Evolutionary conservation across 2,329 filamentous ascomycete genomes (phyloP), one percentile per base, ranked within the genome.

Genomic region (Xylariaceae sp.): DNA sequence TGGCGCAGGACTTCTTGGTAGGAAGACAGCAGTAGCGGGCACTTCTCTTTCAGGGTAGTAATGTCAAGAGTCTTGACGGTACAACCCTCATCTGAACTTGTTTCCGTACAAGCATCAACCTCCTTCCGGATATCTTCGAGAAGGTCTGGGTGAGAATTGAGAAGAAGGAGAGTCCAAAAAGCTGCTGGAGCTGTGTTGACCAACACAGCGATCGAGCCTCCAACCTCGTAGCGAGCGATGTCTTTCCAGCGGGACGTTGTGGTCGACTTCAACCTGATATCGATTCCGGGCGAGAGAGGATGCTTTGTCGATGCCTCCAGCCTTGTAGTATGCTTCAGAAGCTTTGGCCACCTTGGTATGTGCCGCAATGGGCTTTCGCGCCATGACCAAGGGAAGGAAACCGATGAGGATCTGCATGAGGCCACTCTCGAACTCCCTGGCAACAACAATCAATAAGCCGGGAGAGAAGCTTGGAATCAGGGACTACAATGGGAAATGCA

Each of bases 1-100:
- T 58, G 56, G 3, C 70, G 64, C 8, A 72, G 57, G 2, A 61
- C 61, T 45, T 73, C 69, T 37, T 71, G 61, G 31, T 66, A 63
- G 3, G 61, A 59, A 6, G 68, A 68, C 3, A 63, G 43, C 3
- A 73, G 45, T 1, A 67, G 55, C 2, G 65, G 63, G 44, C 66
- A 71, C 2, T 40, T 50, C 2, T 54, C 46, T 34, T 64, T 66
- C 9, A 69, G 45, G 6, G 38, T 48, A 9, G 55, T 58, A 3
- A 70, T 55, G 38, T 57, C 50, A 16, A 55, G 36, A 9, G 41
- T 36, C 18, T 51, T 56, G 9, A 49, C 13, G 9, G 28, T 35
- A 7, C 39, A 15, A 4, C 42, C 47, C n/a, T 47, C 39, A 16
- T 44, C 31, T 19, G 34, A 44, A 13, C 18, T 36, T 9, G 42